Conservation (phyloP, 2,329 filamentous ascomycete species). For the Pyricularia grisea region DNA sequence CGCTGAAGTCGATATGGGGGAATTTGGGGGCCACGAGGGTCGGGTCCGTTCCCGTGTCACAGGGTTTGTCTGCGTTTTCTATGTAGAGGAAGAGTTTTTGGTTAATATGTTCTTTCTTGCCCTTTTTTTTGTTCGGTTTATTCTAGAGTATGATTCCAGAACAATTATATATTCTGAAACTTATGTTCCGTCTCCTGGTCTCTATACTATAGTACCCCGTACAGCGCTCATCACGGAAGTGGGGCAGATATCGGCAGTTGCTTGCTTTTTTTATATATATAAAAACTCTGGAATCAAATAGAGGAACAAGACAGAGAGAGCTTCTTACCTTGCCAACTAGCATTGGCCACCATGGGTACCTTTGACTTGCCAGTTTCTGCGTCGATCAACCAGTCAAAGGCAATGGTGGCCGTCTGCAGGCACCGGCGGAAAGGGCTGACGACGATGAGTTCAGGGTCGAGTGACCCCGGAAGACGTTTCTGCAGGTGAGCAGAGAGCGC, state of each 20-base stretch:
- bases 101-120: background rate
- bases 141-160: background rate
- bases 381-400: slow-evolving; percentile 45
- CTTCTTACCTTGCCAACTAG: slow-evolving; percentile 52
- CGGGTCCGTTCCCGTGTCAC: slow-evolving; percentile 46
- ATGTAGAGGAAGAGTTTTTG: background rate
- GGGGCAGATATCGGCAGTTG: background rate
- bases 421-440: slow-evolving; percentile 58
- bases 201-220: background rate
- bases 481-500: slow-evolving; percentile 31
- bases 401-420: slow-evolving; percentile 51
- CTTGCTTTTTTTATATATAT: background rate
- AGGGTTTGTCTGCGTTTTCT: slow-evolving; percentile 48
- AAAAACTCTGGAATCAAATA: background rate
- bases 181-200: too few relatives aligned
- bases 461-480: slow-evolving; percentile 27
- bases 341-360: slow-evolving; percentile 45
- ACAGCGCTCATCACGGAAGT: background rate
- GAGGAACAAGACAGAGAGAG: background rate
- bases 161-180: background rate
- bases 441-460: slow-evolving; percentile 44
- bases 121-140: background rate
- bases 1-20: slow-evolving; percentile 44
- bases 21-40: slow-evolving; percentile 15
- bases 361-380: slow-evolving; percentile 25